Evolutionary conservation across 192 early-diverging fungal genomes (phyloP).

Genomic region (Coemansia sp.): DNA sequence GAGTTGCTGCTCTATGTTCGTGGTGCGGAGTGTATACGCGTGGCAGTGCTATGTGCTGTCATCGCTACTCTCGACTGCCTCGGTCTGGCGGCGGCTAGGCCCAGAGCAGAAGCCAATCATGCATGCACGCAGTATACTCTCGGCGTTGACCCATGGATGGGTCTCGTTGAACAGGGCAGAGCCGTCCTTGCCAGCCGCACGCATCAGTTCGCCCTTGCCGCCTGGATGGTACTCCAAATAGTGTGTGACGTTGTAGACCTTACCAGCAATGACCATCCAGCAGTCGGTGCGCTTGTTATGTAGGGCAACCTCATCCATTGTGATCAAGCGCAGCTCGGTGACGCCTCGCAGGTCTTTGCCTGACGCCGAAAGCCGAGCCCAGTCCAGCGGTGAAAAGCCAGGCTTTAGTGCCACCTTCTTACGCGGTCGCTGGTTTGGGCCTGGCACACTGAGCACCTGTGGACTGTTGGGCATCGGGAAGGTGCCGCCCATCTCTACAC

Average conservation of each 20-base stretch:
- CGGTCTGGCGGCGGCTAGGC: neutral
- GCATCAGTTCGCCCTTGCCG: constrained; percentile 77
- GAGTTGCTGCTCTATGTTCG: neutral
- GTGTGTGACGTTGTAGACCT: constrained; percentile 90
- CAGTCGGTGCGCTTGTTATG: constrained; percentile 82
- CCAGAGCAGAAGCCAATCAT: constrained; percentile 62
- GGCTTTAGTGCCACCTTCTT: constrained; percentile 84
- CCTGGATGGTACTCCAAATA: constrained; percentile 94
- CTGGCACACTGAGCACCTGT: constrained; percentile 37
- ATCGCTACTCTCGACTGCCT: neutral
- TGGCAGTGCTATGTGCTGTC: neutral
- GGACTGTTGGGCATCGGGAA: constrained; percentile 55
- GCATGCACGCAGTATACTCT: constrained; percentile 85
- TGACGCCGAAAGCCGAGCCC: constrained; percentile 83
- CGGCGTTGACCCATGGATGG: constrained; percentile 96
- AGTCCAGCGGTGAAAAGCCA: constrained; percentile 90
- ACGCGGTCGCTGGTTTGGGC: constrained; percentile 31
- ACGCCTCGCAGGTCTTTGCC: constrained; percentile 67
- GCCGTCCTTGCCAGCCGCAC: constrained; percentile 90
- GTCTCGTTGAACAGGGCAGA: constrained; percentile 85
- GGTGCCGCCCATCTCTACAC: neutral
- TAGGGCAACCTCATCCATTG: constrained; percentile 71
- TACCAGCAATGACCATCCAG: constrained; percentile 90
- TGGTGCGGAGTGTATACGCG: neutral
- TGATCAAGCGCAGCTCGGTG: constrained; percentile 49